Conservation (phyloP, 306 rosid species). For the Gastrolobium villosum region DNA sequence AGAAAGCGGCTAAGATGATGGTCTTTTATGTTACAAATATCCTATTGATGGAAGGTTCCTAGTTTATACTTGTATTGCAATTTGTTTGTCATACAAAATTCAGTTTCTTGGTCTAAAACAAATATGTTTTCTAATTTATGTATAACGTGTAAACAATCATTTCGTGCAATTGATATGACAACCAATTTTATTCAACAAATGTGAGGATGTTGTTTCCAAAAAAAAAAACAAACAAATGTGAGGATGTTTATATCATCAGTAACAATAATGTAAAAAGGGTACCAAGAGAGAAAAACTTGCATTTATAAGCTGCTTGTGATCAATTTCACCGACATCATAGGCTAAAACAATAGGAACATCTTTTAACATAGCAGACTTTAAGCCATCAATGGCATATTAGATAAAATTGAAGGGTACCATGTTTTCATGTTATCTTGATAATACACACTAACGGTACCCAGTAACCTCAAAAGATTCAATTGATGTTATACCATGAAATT, state of each 20-base stretch:
- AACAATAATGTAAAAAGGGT: too few relatives aligned
- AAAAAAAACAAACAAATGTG: too few relatives aligned
- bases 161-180: constrained; percentile 16
- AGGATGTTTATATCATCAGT: constrained; percentile 15
- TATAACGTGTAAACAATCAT: background rate
- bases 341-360: too few relatives aligned
- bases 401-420: too few relatives aligned
- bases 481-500: too few relatives aligned
- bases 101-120: constrained; percentile 35
- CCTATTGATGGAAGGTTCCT: constrained; percentile 38
- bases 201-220: too few relatives aligned
- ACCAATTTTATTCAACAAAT: constrained; percentile 13
- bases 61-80: constrained; percentile 6
- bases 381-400: constrained; percentile 69
- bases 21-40: constrained; percentile 1
- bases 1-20: constrained; percentile 76
- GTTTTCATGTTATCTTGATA: too few relatives aligned
- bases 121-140: constrained; percentile 25
- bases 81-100: constrained; percentile 36
- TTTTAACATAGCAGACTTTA: constrained; percentile 59
- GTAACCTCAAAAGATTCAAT: too few relatives aligned
- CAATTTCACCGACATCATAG: too few relatives aligned
- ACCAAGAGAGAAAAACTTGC: too few relatives aligned
- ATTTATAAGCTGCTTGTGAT: too few relatives aligned
- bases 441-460: too few relatives aligned